Evolutionary conservation across 176 grass and related monocot species (phyloP), one percentile per base, ranked within the genome.

Genomic region (Eragrostis nindensis): DNA sequence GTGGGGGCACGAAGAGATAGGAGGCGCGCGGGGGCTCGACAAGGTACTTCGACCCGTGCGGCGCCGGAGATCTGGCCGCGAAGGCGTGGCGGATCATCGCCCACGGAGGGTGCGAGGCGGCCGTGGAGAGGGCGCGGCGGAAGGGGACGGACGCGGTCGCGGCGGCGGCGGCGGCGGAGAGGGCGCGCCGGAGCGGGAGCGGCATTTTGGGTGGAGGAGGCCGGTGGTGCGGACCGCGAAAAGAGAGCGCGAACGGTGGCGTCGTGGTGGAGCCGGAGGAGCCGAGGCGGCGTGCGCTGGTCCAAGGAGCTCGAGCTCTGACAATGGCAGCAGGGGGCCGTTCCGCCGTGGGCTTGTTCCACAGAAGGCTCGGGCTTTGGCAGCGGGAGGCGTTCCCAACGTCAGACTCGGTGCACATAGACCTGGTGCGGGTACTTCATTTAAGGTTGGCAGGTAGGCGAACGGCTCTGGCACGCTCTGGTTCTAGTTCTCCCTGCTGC

Each of bases 1-100:
- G 7, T 36, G 72, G 40, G 53, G 38, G 9, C 74, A 84, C 53
- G 74, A 30, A 22, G 52, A 84, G 52, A 21, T 70, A 16, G 53
- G 36, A 11, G 13, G 32, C 36, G 72, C 36, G 53, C 53, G n/a
- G 11, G 11, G 21, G n/a, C 43, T 71, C 83, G 14, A 49, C 45
- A 56, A 50, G 43, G 15, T 50, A 1, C 15, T 78, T 0, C 0
- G 53, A 70, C 36, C 21, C 56, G 21, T 52, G 18, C 52, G 17
- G 52, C 52, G 5, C 42, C 42, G 52, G 52, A 54, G 36, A 1
- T 5, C 29, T 16, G 5, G 32, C 0, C 15, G 52, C 5, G 19
- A 54, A 54, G 52, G 52, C 8, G 38, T 4, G 5, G 21, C 19
- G 13, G 42, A 84, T 32, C 41, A 84, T 49, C 26, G 41, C 14